Conservation (phyloP, 352 stramenopile species). For the Phytophthora kernoviae region DNA sequence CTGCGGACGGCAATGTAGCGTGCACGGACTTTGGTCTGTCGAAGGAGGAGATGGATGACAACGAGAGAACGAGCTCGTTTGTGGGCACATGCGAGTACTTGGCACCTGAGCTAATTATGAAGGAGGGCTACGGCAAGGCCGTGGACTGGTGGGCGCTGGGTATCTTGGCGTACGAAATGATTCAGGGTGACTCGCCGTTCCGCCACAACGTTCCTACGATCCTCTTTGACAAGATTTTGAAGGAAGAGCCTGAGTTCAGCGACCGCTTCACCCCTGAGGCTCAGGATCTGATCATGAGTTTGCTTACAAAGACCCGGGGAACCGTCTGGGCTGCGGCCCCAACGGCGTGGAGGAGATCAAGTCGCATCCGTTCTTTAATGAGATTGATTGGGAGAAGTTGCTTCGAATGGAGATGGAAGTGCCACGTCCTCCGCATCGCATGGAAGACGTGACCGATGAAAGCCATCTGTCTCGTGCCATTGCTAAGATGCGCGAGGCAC, state of each 20-base stretch:
- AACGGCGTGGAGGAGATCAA: slow-evolving; percentile 78
- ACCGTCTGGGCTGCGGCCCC: slow-evolving; percentile 59
- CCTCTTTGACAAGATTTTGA: slow-evolving; percentile 83
- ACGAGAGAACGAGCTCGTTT: slow-evolving; percentile 69
- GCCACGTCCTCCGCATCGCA: slow-evolving; percentile 66
- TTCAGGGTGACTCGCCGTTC: slow-evolving; percentile 77
- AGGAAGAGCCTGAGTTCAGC: slow-evolving; percentile 72
- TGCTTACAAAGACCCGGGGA: slow-evolving; percentile 57
- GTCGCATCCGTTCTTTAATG: slow-evolving; percentile 64
- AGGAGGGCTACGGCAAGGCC: slow-evolving; percentile 70
- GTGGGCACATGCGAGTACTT: slow-evolving; percentile 81
- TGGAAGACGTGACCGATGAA: slow-evolving; percentile 76
- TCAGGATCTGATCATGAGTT: slow-evolving; percentile 61
- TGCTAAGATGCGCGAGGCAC: slow-evolving; percentile 68
- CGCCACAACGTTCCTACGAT: slow-evolving; percentile 66
- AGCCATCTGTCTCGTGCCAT: slow-evolving; percentile 67
- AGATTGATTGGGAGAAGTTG: slow-evolving; percentile 75
- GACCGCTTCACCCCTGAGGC: slow-evolving; percentile 72
- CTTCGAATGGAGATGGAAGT: slow-evolving; percentile 65
- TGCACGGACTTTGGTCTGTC: slow-evolving; percentile 79
- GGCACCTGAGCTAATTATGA: slow-evolving; percentile 73
- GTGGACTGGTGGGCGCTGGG: slow-evolving; percentile 83
- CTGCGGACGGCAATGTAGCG: slow-evolving; percentile 67
- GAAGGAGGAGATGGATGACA: slow-evolving; percentile 77
- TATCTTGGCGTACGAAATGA: slow-evolving; percentile 79